phyloP scores from a whole-genome alignment of 495 filamentous ascomycete genomes.

The Mytilinidion resinicola region DNA sequence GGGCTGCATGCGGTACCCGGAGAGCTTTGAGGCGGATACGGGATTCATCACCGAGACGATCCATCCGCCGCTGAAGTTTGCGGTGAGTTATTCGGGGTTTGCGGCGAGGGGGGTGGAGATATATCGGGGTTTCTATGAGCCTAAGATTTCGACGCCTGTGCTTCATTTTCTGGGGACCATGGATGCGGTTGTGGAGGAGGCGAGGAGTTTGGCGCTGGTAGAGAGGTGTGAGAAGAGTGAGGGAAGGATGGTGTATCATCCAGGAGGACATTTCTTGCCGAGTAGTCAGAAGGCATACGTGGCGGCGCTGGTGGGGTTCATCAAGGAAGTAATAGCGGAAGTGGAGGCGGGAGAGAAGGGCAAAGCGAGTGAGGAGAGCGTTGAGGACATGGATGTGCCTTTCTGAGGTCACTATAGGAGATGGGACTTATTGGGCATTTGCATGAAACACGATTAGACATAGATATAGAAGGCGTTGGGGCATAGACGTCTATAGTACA shows the following conservation, averaged over 20 bases:
- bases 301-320: conserved; percentile 66
- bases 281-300: conserved; percentile 68
- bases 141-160: conserved; percentile 66
- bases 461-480: conserved; percentile 3
- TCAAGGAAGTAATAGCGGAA: conserved; percentile 52
- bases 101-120: conserved; percentile 48
- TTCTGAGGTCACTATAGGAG: conserved; percentile 40
- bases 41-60: conserved; percentile 41
- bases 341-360: conserved; percentile 13
- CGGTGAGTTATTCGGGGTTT: conserved; percentile 75
- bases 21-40: conserved; percentile 43
- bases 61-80: conserved; percentile 67
- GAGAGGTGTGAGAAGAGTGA: conserved; percentile 58
- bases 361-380: conserved; percentile 33
- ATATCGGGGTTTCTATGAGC: conserved; percentile 69
- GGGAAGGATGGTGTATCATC: conserved; percentile 65
- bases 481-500: conserved; percentile 28
- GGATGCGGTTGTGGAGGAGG: conserved; percentile 85
- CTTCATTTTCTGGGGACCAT: conserved; percentile 77
- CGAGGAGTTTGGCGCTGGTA: conserved; percentile 56
- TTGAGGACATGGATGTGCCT: conserved; percentile 63
- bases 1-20: conserved; percentile 44
- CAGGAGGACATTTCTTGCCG: conserved; percentile 90
- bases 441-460: background rate
- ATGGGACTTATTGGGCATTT: conserved; percentile 11